phyloP scores from a whole-genome alignment of 805 yeast genomes.

The Wickerhamomyces mucosus region DNA sequence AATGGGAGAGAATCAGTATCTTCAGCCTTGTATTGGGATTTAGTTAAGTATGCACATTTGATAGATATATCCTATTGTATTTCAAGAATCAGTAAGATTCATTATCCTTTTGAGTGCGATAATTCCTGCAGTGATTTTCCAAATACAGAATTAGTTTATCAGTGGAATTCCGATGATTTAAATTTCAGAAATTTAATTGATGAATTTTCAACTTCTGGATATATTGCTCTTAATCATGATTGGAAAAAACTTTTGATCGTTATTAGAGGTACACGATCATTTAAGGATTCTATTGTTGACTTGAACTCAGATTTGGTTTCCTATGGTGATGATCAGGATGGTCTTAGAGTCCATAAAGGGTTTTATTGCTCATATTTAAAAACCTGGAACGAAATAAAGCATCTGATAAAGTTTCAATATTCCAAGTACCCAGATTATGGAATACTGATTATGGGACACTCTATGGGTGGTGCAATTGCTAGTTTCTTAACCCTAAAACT shows the following conservation, averaged over 20 bases:
- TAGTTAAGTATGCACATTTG: not conserved
- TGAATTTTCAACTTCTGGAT: conserved; percentile 16
- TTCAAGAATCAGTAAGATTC: conserved; percentile 12
- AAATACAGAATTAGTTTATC: conserved; percentile 14
- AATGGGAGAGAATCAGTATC: not conserved
- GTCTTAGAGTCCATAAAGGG: conserved; percentile 18
- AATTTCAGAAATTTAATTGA: conserved; percentile 2
- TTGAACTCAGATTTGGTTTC: conserved; percentile 17
- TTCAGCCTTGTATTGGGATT: not conserved
- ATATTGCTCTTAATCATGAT: conserved; percentile 13
- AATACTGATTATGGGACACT: conserved; percentile 17
- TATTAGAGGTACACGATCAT: conserved; percentile 19
- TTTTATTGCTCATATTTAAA: conserved; percentile 9
- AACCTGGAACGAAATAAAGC: conserved; percentile 8
- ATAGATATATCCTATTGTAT: conserved; percentile 12
- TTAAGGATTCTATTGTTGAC: conserved; percentile 19
- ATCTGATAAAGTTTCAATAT: not conserved
- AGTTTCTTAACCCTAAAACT: conserved; percentile 9
- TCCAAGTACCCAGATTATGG: conserved; percentile 5
- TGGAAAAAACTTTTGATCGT: conserved; percentile 7
- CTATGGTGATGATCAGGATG: conserved; percentile 4
- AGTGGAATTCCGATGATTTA: conserved; percentile 17
- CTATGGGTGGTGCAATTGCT: conserved; percentile 21
- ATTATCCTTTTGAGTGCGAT: conserved; percentile 18
- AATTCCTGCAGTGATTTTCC: conserved; percentile 15